Evolutionary conservation across 495 filamentous ascomycete species (phyloP).

Genomic region (Aspergillus egyptiacus): DNA sequence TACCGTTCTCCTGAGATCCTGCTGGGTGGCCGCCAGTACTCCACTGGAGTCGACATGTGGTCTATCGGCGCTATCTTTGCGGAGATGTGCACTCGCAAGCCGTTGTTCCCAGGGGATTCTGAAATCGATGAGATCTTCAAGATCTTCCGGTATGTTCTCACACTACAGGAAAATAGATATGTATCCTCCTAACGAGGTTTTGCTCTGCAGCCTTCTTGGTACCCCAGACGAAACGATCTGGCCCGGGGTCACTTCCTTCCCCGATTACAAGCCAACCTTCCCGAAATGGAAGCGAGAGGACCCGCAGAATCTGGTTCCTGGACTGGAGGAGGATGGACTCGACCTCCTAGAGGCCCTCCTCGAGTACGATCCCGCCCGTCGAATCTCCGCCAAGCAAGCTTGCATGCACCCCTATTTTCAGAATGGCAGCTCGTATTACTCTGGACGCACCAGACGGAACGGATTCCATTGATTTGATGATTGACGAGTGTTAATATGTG

Average conservation of each 20-base stretch:
- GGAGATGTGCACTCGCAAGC: constrained; percentile 98
- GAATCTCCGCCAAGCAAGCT: constrained; percentile 94
- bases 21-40: constrained; percentile 94
- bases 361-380: constrained; percentile 88
- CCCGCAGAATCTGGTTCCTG: constrained; percentile 49
- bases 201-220: constrained; percentile 63
- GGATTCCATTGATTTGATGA: constrained; percentile 32
- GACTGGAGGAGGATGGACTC: constrained; percentile 67
- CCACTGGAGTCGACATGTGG: constrained; percentile 99
- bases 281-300: constrained; percentile 87
- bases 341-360: constrained; percentile 88
- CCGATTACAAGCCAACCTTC: constrained; percentile 95
- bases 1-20: constrained; percentile 98
- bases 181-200: not conserved
- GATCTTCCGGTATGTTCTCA: constrained; percentile 83
- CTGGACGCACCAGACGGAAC: constrained; percentile 41
- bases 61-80: constrained; percentile 97
- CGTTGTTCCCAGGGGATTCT: constrained; percentile 93
- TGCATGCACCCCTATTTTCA: constrained; percentile 90
- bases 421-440: constrained; percentile 52
- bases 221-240: constrained; percentile 84
- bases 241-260: constrained; percentile 96
- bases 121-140: constrained; percentile 99
- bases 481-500: constrained; percentile 12
- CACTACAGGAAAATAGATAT: too few species aligned